Evolutionary conservation across 2,329 filamentous ascomycete species (phyloP), one percentile per base, ranked within the genome.

Genomic region (Arthrobotrys musiformis): DNA sequence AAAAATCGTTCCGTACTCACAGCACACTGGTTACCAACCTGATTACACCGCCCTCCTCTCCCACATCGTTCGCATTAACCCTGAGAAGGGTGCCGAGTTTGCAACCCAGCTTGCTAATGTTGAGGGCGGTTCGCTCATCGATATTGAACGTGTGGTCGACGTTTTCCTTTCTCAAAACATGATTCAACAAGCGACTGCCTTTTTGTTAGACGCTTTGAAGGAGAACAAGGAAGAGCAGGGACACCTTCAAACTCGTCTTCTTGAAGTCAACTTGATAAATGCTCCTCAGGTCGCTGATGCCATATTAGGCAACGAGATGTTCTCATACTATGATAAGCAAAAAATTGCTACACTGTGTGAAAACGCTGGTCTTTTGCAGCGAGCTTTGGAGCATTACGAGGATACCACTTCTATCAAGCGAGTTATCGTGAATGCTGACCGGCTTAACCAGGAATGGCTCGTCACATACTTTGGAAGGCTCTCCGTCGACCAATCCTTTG

Each of bases 161-260:
- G 93, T 99, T 75, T 99, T 99, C 90, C 92, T 97, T 84, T 94
- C 94, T 8, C 95, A 99, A 84, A 94, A 93, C 82, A 95, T 98
- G 93, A 89, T 98, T 60, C 96, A 98, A 83, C 93, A 97, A 84
- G 94, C 94, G 6, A 99, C 96, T 1, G 94, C 94, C n/a, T 99
- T 99, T 88, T 86, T 99, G 62, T 89, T 99, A 26, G 95, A 99
- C 84, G 94, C 94, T 1, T 88, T 99, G 35, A 95, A 97, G 84
- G 93, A 95, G 80, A 97, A 99, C 86, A 91, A 91, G 81, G 93
- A 93, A 0, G 95, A 99, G 84, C 94, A 99, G 82, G 94, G 90
- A 42, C 90, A 94, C 80, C 87, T 99, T 42, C 95, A 99, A 85
- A 99, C 96, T 22, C 91, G 95, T 77, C 88, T 99, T 2, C 86